Base-by-base conservation (phyloP, 2,329 filamentous ascomycete species). In the Aspergillus pseudoglaucus region DNA sequence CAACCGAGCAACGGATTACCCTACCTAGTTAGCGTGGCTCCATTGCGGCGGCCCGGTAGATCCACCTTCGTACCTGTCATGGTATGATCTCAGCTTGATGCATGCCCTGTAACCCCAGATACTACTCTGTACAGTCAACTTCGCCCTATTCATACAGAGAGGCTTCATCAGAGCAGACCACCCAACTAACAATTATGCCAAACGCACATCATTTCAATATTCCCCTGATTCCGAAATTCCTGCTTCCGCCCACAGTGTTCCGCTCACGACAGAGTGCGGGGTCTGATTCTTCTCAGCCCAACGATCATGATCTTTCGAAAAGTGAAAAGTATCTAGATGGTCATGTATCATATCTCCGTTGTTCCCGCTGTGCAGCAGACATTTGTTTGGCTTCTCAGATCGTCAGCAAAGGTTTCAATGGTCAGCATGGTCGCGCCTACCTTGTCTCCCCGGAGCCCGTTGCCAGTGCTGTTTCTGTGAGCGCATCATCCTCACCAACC, bases 371-470 rank as follows among this genome's bases (percentile, higher is more conserved):
- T 60, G 75, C 79, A 37, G 69, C 77, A 9, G 78, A 83, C 58
- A 71, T 84, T 42, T 79, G 79, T 53, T 71, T 79, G 46, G 76
- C 77, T 14, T 74, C 74, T 5, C 79, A 81, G 52, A 82, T 84
- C 48, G 79, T 84, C 58, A 77, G 72, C 67, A 83, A 83, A 67
- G 81, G 81, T 46, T 84, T 84, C 65, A 84, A 79, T 20, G 81
- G 81, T 52, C 77, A 81, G 15, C 78, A 84, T 61, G 81, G 81
- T 5, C 78, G 81, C 48, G 81, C 81, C 38, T 84, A 82, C 63
- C 78, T 84, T 48, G 80, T 84, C 27, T 70, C 77, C 1, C 73
- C 77, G 2, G 56, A 66, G 6, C 59, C 64, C 20, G 53, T 64
- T 9, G 52, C 64, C 40, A 53, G 63, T 41, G 59, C 62, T 43